Conservation (phyloP, 352 stramenopile genomes). For the Plasmopara muralis region DNA sequence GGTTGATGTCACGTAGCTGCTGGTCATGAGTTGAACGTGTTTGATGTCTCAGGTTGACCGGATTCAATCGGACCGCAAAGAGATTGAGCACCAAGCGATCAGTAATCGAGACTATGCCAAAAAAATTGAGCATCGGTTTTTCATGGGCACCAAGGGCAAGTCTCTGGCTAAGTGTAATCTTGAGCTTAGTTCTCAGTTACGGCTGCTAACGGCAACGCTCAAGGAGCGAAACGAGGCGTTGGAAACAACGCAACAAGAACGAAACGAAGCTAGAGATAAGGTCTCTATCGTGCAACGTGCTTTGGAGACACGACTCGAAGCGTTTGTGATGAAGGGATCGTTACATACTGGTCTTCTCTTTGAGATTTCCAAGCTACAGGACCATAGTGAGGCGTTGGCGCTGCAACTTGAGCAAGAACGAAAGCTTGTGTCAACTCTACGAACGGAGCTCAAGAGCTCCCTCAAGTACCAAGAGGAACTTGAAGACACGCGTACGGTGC, state of each 20-base stretch:
- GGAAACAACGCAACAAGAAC: constrained; percentile 20
- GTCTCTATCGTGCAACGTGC: constrained; percentile 64
- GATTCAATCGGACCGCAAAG: constrained; percentile 66
- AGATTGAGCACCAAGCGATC: constrained; percentile 77
- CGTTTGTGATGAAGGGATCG: constrained; percentile 57
- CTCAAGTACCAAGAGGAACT: constrained; percentile 32
- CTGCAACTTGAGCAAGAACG: constrained; percentile 58
- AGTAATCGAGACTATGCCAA: constrained; percentile 77
- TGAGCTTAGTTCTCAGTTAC: constrained; percentile 40
- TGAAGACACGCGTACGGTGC: constrained; percentile 47
- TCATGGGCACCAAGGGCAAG: constrained; percentile 60
- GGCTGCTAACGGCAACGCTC: constrained; percentile 30
- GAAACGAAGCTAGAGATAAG: constrained; percentile 42
- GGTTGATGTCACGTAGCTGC: not conserved
- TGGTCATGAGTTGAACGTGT: not conserved
- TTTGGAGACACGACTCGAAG: constrained; percentile 60
- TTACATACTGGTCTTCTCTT: constrained; percentile 71
- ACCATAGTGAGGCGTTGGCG: constrained; percentile 51
- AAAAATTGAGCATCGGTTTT: constrained; percentile 81
- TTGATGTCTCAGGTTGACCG: constrained; percentile 46
- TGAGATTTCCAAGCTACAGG: constrained; percentile 66
- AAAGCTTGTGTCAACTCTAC: constrained; percentile 28
- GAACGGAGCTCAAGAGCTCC: constrained; percentile 24
- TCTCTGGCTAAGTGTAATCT: constrained; percentile 61
- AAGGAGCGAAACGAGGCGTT: constrained; percentile 22